These are phyloP conservation scores for Nicotiana benthamiana DNA, from an alignment of 257 asterid genomes.

Conservation along the genomic window DNA sequence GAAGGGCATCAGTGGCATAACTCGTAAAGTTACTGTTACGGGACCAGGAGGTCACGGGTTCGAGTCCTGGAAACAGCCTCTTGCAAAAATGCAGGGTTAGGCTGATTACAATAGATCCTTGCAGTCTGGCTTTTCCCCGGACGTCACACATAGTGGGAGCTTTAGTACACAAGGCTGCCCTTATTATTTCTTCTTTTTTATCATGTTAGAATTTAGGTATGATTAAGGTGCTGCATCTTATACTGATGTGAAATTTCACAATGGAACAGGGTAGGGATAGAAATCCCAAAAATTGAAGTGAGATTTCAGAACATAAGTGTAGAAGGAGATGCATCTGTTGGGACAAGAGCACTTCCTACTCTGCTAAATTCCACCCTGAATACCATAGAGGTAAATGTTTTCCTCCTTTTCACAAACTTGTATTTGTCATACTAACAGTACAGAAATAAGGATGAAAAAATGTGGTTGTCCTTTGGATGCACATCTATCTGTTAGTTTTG, in stretches of 20 bases:
- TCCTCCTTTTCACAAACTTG: not conserved
- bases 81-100: too few species aligned
- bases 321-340: conserved; percentile 80
- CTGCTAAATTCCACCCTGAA: conserved; percentile 66
- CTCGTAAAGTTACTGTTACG: too few species aligned
- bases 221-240: not conserved
- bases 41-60: too few species aligned
- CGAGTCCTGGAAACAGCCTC: too few species aligned
- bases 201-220: not conserved
- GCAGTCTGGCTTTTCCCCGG: too few species aligned
- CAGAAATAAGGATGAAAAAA: not conserved
- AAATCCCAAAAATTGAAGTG: conserved; percentile 77
- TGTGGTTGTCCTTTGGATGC: not conserved
- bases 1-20: too few species aligned
- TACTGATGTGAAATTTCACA: not conserved
- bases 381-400: conserved; percentile 47
- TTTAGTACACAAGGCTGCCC: too few species aligned
- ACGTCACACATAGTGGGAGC: too few species aligned
- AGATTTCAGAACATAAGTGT: conserved; percentile 58
- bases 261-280: conserved; percentile 64
- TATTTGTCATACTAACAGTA: not conserved
- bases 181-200: not conserved
- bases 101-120: too few species aligned
- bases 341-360: conserved; percentile 86
- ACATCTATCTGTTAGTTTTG: not conserved